Evolutionary conservation across 306 rosid genomes (phyloP).

Genomic region (Acmispon strigosus): DNA sequence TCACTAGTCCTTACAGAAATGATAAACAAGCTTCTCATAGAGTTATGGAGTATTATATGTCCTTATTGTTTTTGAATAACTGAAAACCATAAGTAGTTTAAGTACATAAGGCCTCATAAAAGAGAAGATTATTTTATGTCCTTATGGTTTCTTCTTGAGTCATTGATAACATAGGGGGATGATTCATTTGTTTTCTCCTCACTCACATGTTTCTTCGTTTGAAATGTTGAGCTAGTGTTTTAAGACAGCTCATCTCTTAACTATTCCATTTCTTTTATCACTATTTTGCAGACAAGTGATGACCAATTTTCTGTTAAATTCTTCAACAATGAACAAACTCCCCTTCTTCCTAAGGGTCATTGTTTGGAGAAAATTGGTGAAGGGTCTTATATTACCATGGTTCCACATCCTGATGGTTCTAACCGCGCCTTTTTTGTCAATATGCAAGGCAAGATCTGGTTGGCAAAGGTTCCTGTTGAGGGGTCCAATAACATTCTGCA

Average conservation of each 20-base stretch:
- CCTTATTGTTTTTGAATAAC: too few species aligned
- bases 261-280: too few species aligned
- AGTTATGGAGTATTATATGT: too few species aligned
- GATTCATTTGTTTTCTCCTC: not conserved
- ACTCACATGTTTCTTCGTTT: not conserved
- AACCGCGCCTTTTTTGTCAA: slow-evolving; percentile 28
- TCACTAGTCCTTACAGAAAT: too few species aligned
- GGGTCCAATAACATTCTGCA: slow-evolving; percentile 15
- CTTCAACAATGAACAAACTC: not conserved
- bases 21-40: too few species aligned
- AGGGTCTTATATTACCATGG: slow-evolving; percentile 32
- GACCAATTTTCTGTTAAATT: slow-evolving; percentile 17
- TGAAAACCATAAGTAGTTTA: too few species aligned
- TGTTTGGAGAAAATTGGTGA: slow-evolving; percentile 44
- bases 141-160: not conserved
- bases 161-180: not conserved
- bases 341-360: slow-evolving; percentile 21
- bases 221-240: not conserved
- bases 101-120: too few species aligned
- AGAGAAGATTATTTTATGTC: not conserved
- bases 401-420: slow-evolving; percentile 45
- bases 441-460: slow-evolving; percentile 33
- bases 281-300: slow-evolving; percentile 7
- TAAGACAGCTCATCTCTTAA: too few species aligned
- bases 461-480: slow-evolving; percentile 31